Evolutionary conservation across 2,329 filamentous ascomycete species (phyloP), one percentile per base, ranked within the genome.

Genomic region (Colletotrichum paranaense): DNA sequence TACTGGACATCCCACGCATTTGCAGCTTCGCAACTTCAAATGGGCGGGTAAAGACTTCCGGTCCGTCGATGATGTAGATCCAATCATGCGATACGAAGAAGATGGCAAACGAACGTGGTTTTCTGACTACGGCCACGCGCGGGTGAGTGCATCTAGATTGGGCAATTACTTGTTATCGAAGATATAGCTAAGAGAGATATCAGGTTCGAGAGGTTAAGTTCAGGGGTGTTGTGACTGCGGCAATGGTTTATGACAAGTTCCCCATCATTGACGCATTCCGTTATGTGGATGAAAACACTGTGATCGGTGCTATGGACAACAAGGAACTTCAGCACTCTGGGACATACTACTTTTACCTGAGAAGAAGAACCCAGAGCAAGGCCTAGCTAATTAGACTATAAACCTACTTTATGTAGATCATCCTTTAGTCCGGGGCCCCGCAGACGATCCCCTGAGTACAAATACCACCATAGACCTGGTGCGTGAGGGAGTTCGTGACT

Each of bases 1-100:
- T 35, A 81, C 78, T 0, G 76, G 76, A 1, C 79, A 80, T 42
- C 75, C 77, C 1, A 75, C 76, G 2, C 74, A 79, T 58, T 49
- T 70, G 8, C 67, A 75, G 24, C 72, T 81, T 28, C 72, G 70
- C 6, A 66, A 74, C 2, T 73, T 80, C 46, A 78, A 78, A 12
- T 82, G 80, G 80, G 77, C 78, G 1, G 80, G 80, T 0, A 80
- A 80, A 24, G 77, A 77, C n/a, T 81, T 81, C 55, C 72, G 76
- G 4, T 76, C 72, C 3, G 74, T 74, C 1, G 75, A 82, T 19
- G 79, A 82, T 49, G 79, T 81, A 11, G 79, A 80, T 11, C 80
- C 80, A 8, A 74, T 82, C 38, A 76, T 79, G 26, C 60, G 79
- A 1, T 76, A 74, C 30, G 67, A 67, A 12, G 67, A 74, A 11